Evolutionary conservation across 2,329 filamentous ascomycete genomes (phyloP).

Genomic region (Colletotrichum salicis): DNA sequence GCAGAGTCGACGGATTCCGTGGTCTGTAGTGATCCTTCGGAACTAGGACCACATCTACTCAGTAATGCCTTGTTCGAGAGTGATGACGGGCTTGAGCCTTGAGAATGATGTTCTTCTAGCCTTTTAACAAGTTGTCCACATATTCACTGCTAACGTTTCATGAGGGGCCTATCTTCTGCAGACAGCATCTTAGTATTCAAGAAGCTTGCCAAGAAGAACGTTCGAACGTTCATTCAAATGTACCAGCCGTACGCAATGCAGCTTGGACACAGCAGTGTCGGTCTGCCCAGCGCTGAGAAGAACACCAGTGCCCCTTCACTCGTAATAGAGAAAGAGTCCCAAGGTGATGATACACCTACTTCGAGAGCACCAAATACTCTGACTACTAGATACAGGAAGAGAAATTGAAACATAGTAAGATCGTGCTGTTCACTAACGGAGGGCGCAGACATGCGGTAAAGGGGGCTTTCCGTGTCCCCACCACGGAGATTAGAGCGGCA

Average conservation of each 20-base stretch:
- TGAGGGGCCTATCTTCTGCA: not conserved
- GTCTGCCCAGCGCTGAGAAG: not conserved
- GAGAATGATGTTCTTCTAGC: not conserved
- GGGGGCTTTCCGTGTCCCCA: not conserved
- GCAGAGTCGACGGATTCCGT: not conserved
- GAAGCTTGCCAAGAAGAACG: not conserved
- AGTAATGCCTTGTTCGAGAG: not conserved
- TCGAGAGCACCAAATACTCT: too few species aligned
- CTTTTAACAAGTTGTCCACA: not conserved
- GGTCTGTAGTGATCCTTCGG: not conserved
- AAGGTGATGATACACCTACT: too few species aligned
- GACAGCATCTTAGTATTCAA: not conserved
- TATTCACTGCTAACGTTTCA: not conserved
- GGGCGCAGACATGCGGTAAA: not conserved
- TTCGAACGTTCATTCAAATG: too few species aligned
- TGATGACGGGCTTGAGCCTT: not conserved
- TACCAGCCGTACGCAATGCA: not conserved
- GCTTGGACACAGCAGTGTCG: not conserved
- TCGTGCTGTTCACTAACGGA: not conserved
- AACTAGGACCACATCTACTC: not conserved
- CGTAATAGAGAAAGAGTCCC: too few species aligned
- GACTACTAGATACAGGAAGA: too few species aligned
- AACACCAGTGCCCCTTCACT: not conserved
- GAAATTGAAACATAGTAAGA: too few species aligned
- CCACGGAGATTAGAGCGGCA: not conserved